Base-by-base conservation (phyloP, 805 yeast genomes). In the Suhomyces sp. region DNA sequence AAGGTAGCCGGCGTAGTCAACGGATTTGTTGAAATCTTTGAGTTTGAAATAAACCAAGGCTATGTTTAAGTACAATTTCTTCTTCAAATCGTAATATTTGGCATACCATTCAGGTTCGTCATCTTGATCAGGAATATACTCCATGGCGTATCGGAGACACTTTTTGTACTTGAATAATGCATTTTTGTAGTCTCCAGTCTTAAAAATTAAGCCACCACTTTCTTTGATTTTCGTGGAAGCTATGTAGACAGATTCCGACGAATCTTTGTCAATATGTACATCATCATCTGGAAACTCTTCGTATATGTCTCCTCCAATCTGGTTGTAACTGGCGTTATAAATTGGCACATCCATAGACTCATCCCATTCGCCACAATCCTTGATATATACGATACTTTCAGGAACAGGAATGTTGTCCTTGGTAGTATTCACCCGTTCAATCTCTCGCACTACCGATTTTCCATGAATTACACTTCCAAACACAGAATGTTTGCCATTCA, bases 261-360 rank as follows among this genome's bases (percentile, higher is more conserved):
- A 76, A 13, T 83, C 80, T 28, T 74, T 73, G 38, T 75, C 79
- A 31, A 81, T 76, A 38, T 70, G 56, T 14, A 31, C 47, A 46
- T 83, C 87, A 54, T 85, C 95, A 40, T 79, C 88, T 0, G 93
- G 95, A 46, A 69, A 77, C 54, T 84, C 93, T 57, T 84, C 93
- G 48, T 71, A 85, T 0, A 75, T 54, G 48, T 85, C 95, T 6
- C 86, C 87, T 1, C 83, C 88, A 6, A 79, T 64, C 0, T 61
- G 50, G 40, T 74, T 76, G 46, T 77, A 76, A 31, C 83, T 73
- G 0, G 88, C 85, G 47, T 79, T 79, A 47, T 50, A 74, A 2
- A 81, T 67, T 0, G 91, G 91, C 2, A 79, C 54, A 0, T 54
- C 68, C 64, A 74, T 72, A 0, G 56, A 55, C 6, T 67, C 70